A percentile compares a stretch with the other conserved stretches of the same genome.
Conservation (phyloP, 305 asterid species). For the Fraxinus angustifolia region DNA sequence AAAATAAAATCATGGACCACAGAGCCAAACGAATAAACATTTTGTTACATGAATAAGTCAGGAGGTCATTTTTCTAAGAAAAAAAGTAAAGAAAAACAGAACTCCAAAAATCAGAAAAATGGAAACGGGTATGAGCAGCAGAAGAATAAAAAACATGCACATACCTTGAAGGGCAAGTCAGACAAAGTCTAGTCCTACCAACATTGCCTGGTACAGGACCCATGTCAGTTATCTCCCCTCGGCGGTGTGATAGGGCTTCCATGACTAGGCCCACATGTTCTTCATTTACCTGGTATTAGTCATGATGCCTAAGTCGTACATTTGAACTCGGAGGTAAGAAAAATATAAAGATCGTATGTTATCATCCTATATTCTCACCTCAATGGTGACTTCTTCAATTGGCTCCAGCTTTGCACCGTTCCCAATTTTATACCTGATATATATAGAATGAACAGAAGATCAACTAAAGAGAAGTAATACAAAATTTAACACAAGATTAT, state of each 20-base stretch:
- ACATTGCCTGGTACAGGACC: conserved; percentile 90
- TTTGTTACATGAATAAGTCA: neutral
- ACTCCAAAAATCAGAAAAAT: neutral
- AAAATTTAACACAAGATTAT: neutral
- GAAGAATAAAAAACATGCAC: conserved; percentile 26
- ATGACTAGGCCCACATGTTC: conserved; percentile 90
- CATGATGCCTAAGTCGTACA: conserved; percentile 21
- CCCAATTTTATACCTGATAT: conserved; percentile 78
- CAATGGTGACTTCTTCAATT: conserved; percentile 96
- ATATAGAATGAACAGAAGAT: neutral
- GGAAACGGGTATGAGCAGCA: conserved; percentile 17
- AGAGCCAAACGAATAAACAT: conserved; percentile 4
- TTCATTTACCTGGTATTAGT: conserved; percentile 68
- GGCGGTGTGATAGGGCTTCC: conserved; percentile 97
- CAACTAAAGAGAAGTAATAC: neutral
- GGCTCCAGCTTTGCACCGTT: conserved; percentile 86
- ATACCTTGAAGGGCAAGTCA: conserved; percentile 95
- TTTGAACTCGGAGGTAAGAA: conserved; percentile 18
- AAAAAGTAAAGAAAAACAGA: neutral
- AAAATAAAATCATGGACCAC: conserved; percentile 1
- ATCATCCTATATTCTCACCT: conserved; percentile 45
- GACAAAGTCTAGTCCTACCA: conserved; percentile 85
- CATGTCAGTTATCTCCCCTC: conserved; percentile 89
- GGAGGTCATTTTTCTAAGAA: neutral
- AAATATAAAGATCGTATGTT: conserved; percentile 4